A percentile compares a stretch with the other conserved stretches of the same genome.
Evolutionary conservation across 1,284 basidiomycete species (phyloP).

Genomic region (Phylloporus gajari): DNA sequence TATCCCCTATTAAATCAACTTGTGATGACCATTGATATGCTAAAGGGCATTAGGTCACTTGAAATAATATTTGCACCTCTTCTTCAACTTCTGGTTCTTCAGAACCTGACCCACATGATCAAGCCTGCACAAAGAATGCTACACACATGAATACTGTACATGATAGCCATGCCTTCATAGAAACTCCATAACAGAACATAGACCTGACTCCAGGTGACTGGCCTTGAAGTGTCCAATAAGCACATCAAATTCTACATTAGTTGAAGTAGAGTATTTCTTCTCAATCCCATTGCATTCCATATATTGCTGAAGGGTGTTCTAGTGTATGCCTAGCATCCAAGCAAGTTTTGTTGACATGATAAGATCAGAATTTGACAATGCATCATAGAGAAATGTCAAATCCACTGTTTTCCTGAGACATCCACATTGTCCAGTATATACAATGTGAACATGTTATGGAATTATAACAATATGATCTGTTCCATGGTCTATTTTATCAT

Average conservation of each 20-base stretch:
- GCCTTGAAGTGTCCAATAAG: not conserved
- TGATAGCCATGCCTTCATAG: not conserved
- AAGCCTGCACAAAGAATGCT: not conserved
- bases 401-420: not conserved
- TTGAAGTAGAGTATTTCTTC: not conserved
- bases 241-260: not conserved
- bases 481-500: not conserved
- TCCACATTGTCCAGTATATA: not conserved
- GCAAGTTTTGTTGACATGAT: conserved; percentile 7
- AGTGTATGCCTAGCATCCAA: not conserved
- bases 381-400: not conserved
- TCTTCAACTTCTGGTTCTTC: not conserved
- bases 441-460: not conserved
- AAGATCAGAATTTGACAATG: not conserved
- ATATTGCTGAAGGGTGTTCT: not conserved
- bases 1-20: not conserved
- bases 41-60: not conserved
- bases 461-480: not conserved
- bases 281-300: not conserved
- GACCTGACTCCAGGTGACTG: too few species aligned
- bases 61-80: not conserved
- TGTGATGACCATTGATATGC: too few species aligned
- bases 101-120: conserved; percentile 22
- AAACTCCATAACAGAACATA: not conserved
- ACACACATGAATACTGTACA: not conserved